Conservation (phyloP, 1,284 basidiomycete species). For the Cutaneotrichosporon cutaneum region DNA sequence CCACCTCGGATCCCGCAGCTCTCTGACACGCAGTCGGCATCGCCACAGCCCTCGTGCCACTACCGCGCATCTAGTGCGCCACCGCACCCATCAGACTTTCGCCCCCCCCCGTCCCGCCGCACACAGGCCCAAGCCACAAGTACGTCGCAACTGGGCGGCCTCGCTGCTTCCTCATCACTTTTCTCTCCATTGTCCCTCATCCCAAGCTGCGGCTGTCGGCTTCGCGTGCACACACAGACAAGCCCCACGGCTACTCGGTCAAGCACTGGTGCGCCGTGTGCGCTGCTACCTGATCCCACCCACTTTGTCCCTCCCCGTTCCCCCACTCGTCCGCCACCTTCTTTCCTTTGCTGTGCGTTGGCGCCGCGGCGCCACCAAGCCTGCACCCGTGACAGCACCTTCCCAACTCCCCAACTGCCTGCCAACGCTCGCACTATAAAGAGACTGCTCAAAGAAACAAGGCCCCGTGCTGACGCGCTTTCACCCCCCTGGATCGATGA, state of each 20-base stretch:
- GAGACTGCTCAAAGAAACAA: neutral
- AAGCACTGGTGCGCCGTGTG: neutral
- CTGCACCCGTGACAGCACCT: neutral
- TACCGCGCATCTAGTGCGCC: neutral
- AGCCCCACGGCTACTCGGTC: neutral
- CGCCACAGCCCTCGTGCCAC: neutral
- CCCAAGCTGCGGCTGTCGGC: neutral
- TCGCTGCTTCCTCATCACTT: constrained; percentile 1
- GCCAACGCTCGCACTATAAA: neutral
- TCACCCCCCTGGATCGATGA: neutral
- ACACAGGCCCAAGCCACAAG: neutral
- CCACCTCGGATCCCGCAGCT: no score
- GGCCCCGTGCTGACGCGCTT: constrained; percentile 6
- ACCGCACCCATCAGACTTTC: neutral
- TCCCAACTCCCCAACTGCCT: neutral
- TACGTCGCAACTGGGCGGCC: constrained; percentile 1
- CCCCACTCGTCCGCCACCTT: neutral
- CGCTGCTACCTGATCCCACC: neutral
- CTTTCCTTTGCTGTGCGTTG: neutral
- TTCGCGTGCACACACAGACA: neutral
- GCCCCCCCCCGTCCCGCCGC: neutral
- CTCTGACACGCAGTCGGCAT: neutral
- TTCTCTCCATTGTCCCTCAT: neutral
- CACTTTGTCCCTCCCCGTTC: neutral
- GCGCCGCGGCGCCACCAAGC: neutral